These are phyloP conservation scores for Tylopilus plumbeoviolaceoides DNA, from an alignment of 768 basidiomycete genomes.

Conservation along the genomic window DNA sequence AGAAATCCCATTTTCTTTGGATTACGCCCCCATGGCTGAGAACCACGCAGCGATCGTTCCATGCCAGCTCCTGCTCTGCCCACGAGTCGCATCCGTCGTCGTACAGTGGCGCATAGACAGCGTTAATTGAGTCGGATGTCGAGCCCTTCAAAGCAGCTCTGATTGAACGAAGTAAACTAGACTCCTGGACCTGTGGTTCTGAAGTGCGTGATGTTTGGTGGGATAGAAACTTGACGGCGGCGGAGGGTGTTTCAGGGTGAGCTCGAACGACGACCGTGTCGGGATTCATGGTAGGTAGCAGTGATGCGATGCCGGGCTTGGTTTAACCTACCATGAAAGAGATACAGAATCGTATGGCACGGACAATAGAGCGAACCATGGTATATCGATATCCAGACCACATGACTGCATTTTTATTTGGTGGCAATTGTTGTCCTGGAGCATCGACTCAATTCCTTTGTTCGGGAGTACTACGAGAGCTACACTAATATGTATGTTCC, in stretches of 20 bases:
- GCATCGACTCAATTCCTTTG: not conserved
- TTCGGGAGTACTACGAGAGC: conserved; percentile 17
- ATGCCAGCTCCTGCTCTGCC: conserved; percentile 64
- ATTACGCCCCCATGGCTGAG: conserved; percentile 67
- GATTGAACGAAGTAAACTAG: conserved; percentile 52
- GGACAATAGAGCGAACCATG: too few species aligned
- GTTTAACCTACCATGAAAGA: too few species aligned
- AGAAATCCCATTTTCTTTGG: conserved; percentile 69
- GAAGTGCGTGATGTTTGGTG: conserved; percentile 19
- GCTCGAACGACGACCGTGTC: conserved; percentile 32
- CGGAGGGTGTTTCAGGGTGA: conserved; percentile 40
- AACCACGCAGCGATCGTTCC: conserved; percentile 62
- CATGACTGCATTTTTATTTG: too few species aligned
- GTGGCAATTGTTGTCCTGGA: not conserved
- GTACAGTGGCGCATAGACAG: conserved; percentile 42
- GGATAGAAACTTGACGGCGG: conserved; percentile 41
- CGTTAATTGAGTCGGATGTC: conserved; percentile 38
- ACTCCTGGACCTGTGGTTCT: conserved; percentile 19
- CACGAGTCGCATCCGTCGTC: conserved; percentile 36
- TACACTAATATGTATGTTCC: conserved; percentile 33
- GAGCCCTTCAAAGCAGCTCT: conserved; percentile 56
- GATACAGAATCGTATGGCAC: too few species aligned
- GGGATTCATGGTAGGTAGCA: conserved; percentile 9
- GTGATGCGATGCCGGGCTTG: not conserved
- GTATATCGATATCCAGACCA: too few species aligned